Evolutionary conservation across 164 flowering plant genomes (phyloP).

Genomic region (Houttuynia cordata): DNA sequence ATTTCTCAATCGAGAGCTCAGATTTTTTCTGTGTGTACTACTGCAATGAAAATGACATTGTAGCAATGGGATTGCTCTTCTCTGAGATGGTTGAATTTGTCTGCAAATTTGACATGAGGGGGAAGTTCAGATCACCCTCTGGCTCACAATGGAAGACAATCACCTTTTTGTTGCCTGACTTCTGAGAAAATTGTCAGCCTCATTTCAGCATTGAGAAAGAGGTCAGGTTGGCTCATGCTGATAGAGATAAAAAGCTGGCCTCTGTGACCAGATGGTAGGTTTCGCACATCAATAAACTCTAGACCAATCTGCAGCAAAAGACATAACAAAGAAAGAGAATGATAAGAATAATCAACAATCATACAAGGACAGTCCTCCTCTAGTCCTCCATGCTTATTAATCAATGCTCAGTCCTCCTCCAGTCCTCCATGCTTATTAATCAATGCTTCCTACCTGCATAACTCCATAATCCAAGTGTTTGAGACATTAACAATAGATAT

Average conservation of each 20-base stretch:
- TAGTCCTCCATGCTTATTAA: too few species aligned
- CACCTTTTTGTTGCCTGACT: conserved; percentile 53
- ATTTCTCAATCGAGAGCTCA: conserved; percentile 49
- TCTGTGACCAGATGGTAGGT: conserved; percentile 52
- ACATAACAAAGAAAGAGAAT: background rate
- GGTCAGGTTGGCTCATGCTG: conserved; percentile 64
- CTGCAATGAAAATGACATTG: conserved; percentile 40
- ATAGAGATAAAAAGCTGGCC: conserved; percentile 46
- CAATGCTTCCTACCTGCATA: too few species aligned
- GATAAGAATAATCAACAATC: too few species aligned
- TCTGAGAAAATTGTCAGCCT: conserved; percentile 49
- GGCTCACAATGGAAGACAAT: conserved; percentile 75
- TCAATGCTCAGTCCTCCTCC: too few species aligned
- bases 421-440: too few species aligned
- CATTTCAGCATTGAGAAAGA: conserved; percentile 36
- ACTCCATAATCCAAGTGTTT: too few species aligned
- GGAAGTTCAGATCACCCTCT: conserved; percentile 54
- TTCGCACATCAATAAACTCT: conserved; percentile 61
- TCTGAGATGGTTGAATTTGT: conserved; percentile 30
- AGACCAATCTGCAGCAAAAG: conserved; percentile 41
- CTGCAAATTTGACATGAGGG: conserved; percentile 35
- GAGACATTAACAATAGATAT: too few species aligned
- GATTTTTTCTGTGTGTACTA: conserved; percentile 31
- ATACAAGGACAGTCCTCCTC: too few species aligned
- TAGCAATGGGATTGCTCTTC: conserved; percentile 37